Evolutionary conservation across 1,284 basidiomycete species (phyloP).

Genomic region (Marasmius tenuissimus): DNA sequence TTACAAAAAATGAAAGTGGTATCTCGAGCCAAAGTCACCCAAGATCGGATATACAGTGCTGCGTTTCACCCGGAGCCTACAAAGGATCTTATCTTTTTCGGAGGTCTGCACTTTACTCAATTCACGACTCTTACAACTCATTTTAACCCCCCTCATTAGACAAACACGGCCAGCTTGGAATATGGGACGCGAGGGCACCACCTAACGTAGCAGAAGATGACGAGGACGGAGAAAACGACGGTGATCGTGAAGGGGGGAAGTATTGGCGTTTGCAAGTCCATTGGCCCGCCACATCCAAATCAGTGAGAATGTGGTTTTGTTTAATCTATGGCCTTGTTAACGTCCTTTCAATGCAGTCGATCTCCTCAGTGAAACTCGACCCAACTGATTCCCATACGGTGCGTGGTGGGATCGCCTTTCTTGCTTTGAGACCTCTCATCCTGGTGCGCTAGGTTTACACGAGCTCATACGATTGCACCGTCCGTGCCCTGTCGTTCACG

Average conservation of each 20-base stretch:
- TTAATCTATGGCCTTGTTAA: neutral
- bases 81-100: slow-evolving; percentile 79
- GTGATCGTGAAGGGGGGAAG: slow-evolving; percentile 60
- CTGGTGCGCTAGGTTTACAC: slow-evolving; percentile 59
- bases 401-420: slow-evolving; percentile 26
- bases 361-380: slow-evolving; percentile 73
- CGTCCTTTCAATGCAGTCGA: slow-evolving; percentile 37
- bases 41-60: slow-evolving; percentile 70
- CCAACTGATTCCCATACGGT: slow-evolving; percentile 72
- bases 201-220: slow-evolving; percentile 62
- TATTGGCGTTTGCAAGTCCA: slow-evolving; percentile 79
- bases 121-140: neutral
- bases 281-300: slow-evolving; percentile 78
- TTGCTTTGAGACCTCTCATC: neutral
- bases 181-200: slow-evolving; percentile 78
- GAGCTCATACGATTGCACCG: slow-evolving; percentile 74
- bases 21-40: slow-evolving; percentile 74
- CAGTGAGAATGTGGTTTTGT: slow-evolving; percentile 21
- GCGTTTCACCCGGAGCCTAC: slow-evolving; percentile 78
- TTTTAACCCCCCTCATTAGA: slow-evolving; percentile 38
- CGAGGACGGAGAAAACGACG: slow-evolving; percentile 41
- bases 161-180: slow-evolving; percentile 76
- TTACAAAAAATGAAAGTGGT: slow-evolving; percentile 59
- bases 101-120: slow-evolving; percentile 49
- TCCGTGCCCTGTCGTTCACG: slow-evolving; percentile 69